Conservation (phyloP, 116 monocot genomes). For the Cymodocea nodosa region DNA sequence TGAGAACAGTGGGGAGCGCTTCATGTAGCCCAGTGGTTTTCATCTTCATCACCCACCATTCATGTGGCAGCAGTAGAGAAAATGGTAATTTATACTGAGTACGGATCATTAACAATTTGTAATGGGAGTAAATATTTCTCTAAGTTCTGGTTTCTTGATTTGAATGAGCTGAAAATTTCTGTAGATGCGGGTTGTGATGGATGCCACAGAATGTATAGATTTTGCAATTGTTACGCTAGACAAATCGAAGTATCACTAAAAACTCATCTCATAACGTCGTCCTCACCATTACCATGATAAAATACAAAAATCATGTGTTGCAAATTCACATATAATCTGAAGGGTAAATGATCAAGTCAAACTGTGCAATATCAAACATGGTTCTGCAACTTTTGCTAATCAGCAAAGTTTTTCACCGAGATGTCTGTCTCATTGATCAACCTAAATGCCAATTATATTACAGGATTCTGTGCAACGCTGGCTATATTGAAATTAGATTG, state of each 20-base stretch:
- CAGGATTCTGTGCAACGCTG: no score
- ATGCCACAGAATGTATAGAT: not conserved
- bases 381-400: no score
- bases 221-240: not conserved
- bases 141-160: not conserved
- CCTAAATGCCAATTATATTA: no score
- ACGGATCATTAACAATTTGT: not conserved
- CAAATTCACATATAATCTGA: no score
- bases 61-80: not conserved
- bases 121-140: not conserved
- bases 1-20: conserved; percentile 16
- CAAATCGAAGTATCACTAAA: not conserved
- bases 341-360: no score
- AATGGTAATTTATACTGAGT: not conserved
- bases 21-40: conserved; percentile 7
- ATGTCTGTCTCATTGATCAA: no score
- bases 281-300: no score
- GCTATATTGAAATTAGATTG: no score
- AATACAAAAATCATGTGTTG: no score
- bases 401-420: no score
- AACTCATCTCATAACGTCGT: not conserved
- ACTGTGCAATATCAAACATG: no score
- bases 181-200: not conserved
- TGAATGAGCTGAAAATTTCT: conserved; percentile 1
- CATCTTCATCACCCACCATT: not conserved